Evolutionary conservation across 2,329 filamentous ascomycete genomes (phyloP).

Genomic region (Trichoderma sp.): DNA sequence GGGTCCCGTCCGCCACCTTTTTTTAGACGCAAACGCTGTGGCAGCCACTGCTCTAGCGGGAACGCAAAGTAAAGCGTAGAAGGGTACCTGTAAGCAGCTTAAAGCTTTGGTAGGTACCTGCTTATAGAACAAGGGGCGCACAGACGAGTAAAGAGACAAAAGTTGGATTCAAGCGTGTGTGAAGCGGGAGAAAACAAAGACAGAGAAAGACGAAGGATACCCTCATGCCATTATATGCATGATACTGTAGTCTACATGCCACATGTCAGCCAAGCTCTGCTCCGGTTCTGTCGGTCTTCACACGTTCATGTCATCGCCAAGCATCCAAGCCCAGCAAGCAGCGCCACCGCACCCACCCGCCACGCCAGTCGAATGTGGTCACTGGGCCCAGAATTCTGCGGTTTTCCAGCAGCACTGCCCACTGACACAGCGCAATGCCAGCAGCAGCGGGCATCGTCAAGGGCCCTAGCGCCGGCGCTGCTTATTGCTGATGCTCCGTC

Average conservation of each 20-base stretch:
- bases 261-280: not conserved
- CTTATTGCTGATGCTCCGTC: not conserved
- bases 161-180: not conserved
- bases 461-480: not conserved
- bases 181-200: not conserved
- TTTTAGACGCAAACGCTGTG: constrained; percentile 2
- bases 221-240: not conserved
- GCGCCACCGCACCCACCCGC: constrained; percentile 13
- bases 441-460: constrained; percentile 5
- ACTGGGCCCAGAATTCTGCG: not conserved
- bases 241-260: not conserved
- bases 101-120: not conserved
- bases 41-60: not conserved
- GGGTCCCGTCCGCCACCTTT: not conserved
- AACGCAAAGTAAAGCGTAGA: not conserved
- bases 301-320: not conserved
- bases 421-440: not conserved
- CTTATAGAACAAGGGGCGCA: not conserved
- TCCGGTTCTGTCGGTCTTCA: not conserved
- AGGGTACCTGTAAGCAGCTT: constrained; percentile 1
- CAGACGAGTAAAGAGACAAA: not conserved
- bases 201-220: not conserved
- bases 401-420: constrained; percentile 12
- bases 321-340: constrained; percentile 1
- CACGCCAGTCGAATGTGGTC: constrained; percentile 1